A percentile compares a stretch with the other conserved stretches of the same genome.
Evolutionary conservation across 331 rosid species (phyloP).

Genomic region (Quercus lobata): DNA sequence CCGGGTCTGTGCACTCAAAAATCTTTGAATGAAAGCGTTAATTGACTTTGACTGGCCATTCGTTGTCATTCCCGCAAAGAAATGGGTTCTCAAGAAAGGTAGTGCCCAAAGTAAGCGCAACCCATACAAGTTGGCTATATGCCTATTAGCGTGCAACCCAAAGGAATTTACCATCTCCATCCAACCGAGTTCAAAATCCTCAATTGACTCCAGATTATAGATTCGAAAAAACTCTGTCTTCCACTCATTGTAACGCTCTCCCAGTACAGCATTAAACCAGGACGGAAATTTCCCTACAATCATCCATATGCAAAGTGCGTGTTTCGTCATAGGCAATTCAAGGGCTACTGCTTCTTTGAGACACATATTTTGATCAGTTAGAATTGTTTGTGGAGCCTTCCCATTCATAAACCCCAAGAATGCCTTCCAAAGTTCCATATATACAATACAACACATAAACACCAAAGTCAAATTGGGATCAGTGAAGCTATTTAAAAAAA

Average conservation of each 20-base stretch:
- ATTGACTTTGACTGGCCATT: constrained; percentile 87
- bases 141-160: constrained; percentile 86
- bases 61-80: constrained; percentile 90
- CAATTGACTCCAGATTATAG: constrained; percentile 79
- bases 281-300: constrained; percentile 96
- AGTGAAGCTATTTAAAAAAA: constrained; percentile 12
- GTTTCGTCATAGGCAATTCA: constrained; percentile 77
- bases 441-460: constrained; percentile 24
- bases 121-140: constrained; percentile 72
- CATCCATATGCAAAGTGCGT: constrained; percentile 97
- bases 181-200: constrained; percentile 93
- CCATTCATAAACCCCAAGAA: constrained; percentile 91
- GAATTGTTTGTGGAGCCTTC: constrained; percentile 84
- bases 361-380: constrained; percentile 86
- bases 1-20: constrained; percentile 89
- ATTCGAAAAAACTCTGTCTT: constrained; percentile 84
- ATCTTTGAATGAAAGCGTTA: constrained; percentile 92
- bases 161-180: constrained; percentile 83
- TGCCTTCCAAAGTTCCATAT: constrained; percentile 69
- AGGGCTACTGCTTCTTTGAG: constrained; percentile 84
- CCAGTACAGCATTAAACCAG: constrained; percentile 95
- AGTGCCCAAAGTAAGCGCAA: constrained; percentile 81
- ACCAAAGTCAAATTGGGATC: constrained; percentile 26
- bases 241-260: constrained; percentile 97
- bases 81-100: constrained; percentile 91